Base-by-base conservation (phyloP, 208 protist genomes). In the Trypanosoma boissoni region DNA sequence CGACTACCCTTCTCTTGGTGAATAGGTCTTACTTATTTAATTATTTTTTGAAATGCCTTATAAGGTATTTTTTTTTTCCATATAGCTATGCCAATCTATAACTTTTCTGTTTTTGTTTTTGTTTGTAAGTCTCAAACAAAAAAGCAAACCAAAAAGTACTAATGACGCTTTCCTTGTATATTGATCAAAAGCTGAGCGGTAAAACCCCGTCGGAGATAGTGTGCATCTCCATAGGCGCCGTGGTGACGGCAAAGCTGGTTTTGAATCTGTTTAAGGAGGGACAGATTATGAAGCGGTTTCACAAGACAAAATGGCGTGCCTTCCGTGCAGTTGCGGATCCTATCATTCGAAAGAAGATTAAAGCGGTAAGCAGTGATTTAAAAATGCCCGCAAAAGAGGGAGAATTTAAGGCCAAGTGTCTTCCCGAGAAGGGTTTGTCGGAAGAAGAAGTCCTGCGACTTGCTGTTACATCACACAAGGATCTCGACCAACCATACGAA, bases 401-500 rank as follows among this genome's bases (percentile, higher is more conserved):
- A n/a, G 74, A 92, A 58, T 88, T 87, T 61, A 92, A 91, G 64
- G 66, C 78, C 0, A 54, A 76, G 21, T 34, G 12, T 14, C 72
- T 95, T 12, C 88, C 86, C 0, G 61, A 83, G 26, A 75, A 88
- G 53, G 64, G 72, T 18, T 57, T 44, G 20, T 54, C 52, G 0
- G 70, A 87, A 49, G 74, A 68, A 21, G 75, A 91, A 42, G 85
- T 95, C 52, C 1, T 95, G n/a, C 18, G 43, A 29, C 28, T 91
- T 18, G 74, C 90, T 42, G 39, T 61, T 5, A 48, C 58, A 24
- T 28, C 77, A 18, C 88, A 95, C 74, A 20, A 55, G 5, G 68
- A 88, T 43, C 72, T 95, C 6, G 88, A 95, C 60, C 28, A 84
- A 39, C 56, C 58, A 28, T 95, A 91, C 64, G 73, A 78, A 21